Evolutionary conservation across 2,329 filamentous ascomycete genomes (phyloP).

Genomic region (Epichloe coenophiala): DNA sequence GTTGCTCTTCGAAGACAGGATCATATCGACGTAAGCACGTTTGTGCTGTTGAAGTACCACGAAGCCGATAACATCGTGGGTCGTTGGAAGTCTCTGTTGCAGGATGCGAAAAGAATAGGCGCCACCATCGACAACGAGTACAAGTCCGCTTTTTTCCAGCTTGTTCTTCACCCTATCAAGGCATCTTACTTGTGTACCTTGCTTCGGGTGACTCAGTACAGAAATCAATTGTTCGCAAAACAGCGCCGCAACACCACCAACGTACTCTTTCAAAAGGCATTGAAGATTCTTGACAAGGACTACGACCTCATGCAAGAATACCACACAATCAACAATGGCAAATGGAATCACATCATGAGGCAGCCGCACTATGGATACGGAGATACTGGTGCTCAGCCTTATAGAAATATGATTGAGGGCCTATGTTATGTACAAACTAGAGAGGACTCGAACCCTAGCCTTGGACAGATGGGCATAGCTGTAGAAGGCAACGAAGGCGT

Average conservation of each 20-base stretch:
- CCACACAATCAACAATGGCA: slow-evolving; percentile 35
- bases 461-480: slow-evolving; percentile 22
- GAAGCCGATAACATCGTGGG: slow-evolving; percentile 42
- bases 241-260: slow-evolving; percentile 47
- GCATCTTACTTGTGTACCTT: slow-evolving; percentile 41
- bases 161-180: slow-evolving; percentile 45
- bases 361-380: slow-evolving; percentile 34
- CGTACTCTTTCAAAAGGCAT: slow-evolving; percentile 28
- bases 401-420: slow-evolving; percentile 41
- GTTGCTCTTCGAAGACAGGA: slow-evolving; percentile 45
- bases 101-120: slow-evolving; percentile 31
- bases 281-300: slow-evolving; percentile 38
- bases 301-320: slow-evolving; percentile 36
- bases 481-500: slow-evolving; percentile 21
- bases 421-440: slow-evolving; percentile 37
- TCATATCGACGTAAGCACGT: slow-evolving; percentile 41
- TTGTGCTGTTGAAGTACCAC: slow-evolving; percentile 44
- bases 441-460: slow-evolving; percentile 33
- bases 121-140: slow-evolving; percentile 26
- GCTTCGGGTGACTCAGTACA: slow-evolving; percentile 30
- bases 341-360: slow-evolving; percentile 43
- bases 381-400: slow-evolving; percentile 18
- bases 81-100: slow-evolving; percentile 36
- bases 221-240: slow-evolving; percentile 38
- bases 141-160: slow-evolving; percentile 44